Percentiles rank a stretch among this genome's conserved stretches.
Conservation (phyloP, 1,139 yeast genomes). For the Nakaseomyces nivariensis region DNA sequence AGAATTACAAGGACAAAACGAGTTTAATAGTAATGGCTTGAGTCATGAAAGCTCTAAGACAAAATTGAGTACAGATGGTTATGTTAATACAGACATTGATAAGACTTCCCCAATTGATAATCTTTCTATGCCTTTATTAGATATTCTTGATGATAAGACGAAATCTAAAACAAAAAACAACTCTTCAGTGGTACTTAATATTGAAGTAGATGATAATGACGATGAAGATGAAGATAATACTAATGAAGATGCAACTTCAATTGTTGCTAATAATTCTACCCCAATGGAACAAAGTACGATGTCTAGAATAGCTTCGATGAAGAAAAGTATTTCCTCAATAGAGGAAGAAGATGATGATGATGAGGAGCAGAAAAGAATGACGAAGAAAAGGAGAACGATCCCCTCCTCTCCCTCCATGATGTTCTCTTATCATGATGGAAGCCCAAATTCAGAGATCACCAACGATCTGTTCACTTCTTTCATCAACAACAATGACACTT, state of each 20-base stretch:
- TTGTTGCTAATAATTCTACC: background rate
- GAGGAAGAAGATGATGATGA: constrained; percentile 9
- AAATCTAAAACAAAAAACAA: constrained; percentile 10
- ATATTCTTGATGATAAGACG: constrained; percentile 14
- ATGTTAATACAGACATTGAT: constrained; percentile 18
- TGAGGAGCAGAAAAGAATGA: constrained; percentile 7
- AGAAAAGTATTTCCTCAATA: background rate
- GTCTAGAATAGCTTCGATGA: background rate
- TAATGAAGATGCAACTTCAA: background rate
- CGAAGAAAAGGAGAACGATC: constrained; percentile 21
- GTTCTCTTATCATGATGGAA: constrained; percentile 19
- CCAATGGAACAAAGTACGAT: constrained; percentile 2
- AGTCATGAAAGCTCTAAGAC: constrained; percentile 3
- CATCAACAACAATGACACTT: background rate
- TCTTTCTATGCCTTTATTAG: constrained; percentile 27
- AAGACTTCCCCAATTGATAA: constrained; percentile 28
- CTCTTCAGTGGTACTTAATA: background rate
- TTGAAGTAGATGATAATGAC: background rate
- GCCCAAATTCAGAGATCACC: constrained; percentile 3
- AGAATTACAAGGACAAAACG: constrained; percentile 5
- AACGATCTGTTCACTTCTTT: constrained; percentile 2
- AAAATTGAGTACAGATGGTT: background rate
- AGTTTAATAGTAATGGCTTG: background rate
- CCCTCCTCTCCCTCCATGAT: constrained; percentile 29
- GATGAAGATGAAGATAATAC: constrained; percentile 2